Conservation (phyloP, 208 protist genomes). For the Trichomonas gallinae region DNA sequence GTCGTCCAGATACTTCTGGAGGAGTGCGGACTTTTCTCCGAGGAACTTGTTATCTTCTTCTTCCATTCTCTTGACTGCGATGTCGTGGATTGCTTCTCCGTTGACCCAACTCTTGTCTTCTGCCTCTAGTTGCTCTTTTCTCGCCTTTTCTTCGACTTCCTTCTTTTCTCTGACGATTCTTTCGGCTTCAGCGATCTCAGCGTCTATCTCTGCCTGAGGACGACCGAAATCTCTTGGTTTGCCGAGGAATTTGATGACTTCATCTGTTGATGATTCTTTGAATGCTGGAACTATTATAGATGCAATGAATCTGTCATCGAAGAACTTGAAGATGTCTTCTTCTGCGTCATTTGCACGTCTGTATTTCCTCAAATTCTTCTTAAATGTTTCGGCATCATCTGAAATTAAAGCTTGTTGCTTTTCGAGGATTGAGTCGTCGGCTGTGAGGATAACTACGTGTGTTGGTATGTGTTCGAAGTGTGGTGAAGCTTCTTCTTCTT, state of each 20-base stretch:
- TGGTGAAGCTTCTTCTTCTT: slow-evolving; percentile 5
- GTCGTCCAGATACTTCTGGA: not conserved
- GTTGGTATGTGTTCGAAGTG: slow-evolving; percentile 18
- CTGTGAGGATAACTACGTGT: not conserved
- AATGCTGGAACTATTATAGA: not conserved
- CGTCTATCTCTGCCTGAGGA: not conserved
- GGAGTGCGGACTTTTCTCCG: not conserved
- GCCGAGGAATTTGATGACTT: not conserved
- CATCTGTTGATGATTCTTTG: not conserved
- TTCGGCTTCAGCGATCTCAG: not conserved
- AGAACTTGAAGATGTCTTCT: not conserved
- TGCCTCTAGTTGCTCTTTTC: not conserved
- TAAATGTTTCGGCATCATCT: not conserved
- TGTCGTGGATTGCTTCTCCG: not conserved
- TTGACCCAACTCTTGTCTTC: not conserved
- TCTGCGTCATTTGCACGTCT: not conserved
- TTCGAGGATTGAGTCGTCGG: not conserved
- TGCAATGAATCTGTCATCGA: not conserved
- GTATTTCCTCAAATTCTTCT: not conserved
- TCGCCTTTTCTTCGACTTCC: not conserved
- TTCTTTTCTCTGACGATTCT: not conserved
- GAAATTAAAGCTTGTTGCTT: not conserved
- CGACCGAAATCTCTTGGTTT: not conserved
- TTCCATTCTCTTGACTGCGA: not conserved
- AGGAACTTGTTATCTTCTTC: not conserved